Conservation (phyloP, 2,329 filamentous ascomycete genomes). For the Hysterium pulicare region DNA sequence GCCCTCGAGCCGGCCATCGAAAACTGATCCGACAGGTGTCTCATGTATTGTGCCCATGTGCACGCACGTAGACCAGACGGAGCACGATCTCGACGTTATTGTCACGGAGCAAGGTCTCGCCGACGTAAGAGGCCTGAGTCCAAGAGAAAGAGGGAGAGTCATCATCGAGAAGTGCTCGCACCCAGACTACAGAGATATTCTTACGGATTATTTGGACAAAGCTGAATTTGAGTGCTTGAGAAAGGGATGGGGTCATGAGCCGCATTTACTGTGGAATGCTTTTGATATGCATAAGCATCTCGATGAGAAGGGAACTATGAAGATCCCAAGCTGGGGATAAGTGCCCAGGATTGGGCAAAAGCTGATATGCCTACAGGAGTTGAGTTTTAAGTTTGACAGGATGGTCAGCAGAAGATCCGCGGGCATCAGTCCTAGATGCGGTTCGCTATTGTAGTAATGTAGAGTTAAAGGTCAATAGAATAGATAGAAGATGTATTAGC, state of each 20-base stretch:
- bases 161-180: constrained; percentile 87
- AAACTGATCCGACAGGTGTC: constrained; percentile 77
- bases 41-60: constrained; percentile 91
- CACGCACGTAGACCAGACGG: constrained; percentile 88
- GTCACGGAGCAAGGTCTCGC: constrained; percentile 78
- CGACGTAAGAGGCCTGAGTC: constrained; percentile 77
- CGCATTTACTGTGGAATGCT: constrained; percentile 77
- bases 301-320: constrained; percentile 82
- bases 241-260: constrained; percentile 88
- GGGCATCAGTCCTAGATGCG: too few relatives aligned
- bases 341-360: too few relatives aligned
- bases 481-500: too few relatives aligned
- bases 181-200: constrained; percentile 78
- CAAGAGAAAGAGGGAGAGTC: constrained; percentile 74
- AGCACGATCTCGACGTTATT: constrained; percentile 87
- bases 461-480: too few relatives aligned
- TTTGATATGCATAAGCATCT: constrained; percentile 90
- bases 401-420: too few relatives aligned
- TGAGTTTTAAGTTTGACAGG: too few relatives aligned
- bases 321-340: constrained; percentile 64
- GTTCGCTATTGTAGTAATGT: too few relatives aligned
- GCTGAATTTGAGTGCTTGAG: constrained; percentile 81
- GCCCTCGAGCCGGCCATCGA: constrained; percentile 73
- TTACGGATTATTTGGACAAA: constrained; percentile 78
- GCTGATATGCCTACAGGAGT: too few relatives aligned